Conservation (phyloP, 257 asterid genomes). For the Nicotiana noctiflora region DNA sequence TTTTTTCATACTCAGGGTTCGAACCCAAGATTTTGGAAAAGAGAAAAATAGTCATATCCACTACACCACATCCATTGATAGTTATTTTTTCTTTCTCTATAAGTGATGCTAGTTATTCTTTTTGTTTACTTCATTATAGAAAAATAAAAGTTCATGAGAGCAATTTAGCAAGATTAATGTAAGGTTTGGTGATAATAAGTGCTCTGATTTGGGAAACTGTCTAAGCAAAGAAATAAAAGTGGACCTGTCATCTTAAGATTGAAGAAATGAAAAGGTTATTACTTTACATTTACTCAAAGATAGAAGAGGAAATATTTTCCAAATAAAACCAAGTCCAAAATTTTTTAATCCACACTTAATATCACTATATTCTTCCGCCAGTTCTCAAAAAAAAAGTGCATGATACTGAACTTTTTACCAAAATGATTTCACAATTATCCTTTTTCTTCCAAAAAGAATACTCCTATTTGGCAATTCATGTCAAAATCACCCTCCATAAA, state of each 20-base stretch:
- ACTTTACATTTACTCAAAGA: background rate
- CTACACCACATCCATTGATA: too few species aligned
- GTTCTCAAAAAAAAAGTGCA: background rate
- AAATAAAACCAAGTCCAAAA: background rate
- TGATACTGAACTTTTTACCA: background rate
- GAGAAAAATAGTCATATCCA: too few species aligned
- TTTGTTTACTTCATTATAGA: background rate
- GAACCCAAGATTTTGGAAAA: too few species aligned
- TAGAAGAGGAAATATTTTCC: background rate
- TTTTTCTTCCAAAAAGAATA: background rate
- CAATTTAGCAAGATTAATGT: background rate
- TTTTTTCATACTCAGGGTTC: too few species aligned
- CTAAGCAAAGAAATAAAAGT: background rate
- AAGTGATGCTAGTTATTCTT: background rate
- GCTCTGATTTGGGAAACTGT: background rate
- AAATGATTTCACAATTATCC: background rate
- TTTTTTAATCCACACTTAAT: background rate
- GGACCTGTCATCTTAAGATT: constrained; percentile 12
- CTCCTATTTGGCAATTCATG: background rate
- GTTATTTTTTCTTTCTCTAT: background rate
- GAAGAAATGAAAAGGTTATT: constrained; percentile 9
- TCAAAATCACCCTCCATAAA: background rate
- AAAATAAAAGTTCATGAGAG: background rate
- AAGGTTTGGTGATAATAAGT: background rate
- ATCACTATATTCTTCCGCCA: background rate